Conservation (phyloP, 1,139 yeast species). For the Lodderomyces jiufengensis region DNA sequence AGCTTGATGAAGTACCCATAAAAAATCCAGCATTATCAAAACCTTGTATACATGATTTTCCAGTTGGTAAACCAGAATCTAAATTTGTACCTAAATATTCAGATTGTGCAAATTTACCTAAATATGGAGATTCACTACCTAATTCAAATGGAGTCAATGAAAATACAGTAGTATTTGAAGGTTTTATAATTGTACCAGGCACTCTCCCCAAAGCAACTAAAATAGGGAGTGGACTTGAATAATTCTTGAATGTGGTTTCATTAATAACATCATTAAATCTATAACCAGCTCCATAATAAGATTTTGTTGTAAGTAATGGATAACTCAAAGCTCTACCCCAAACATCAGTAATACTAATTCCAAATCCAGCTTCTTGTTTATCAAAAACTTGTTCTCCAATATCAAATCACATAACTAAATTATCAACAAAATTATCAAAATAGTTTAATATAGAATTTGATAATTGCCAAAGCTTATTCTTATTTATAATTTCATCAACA, state of each 20-base stretch:
- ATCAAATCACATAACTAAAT: constrained; percentile 32
- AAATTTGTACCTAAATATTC: constrained; percentile 63
- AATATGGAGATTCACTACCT: constrained; percentile 44
- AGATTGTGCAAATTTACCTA: constrained; percentile 28
- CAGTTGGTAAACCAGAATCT: constrained; percentile 49
- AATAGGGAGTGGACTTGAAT: constrained; percentile 40
- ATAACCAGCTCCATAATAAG: constrained; percentile 30
- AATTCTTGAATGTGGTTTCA: constrained; percentile 25
- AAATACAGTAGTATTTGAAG: constrained; percentile 38
- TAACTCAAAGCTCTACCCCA: constrained; percentile 41
- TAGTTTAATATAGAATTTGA: constrained; percentile 19
- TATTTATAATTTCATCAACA: constrained; percentile 31
- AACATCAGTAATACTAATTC: constrained; percentile 29
- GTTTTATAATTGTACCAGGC: constrained; percentile 30
- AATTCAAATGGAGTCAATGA: constrained; percentile 41
- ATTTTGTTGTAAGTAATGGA: constrained; percentile 28
- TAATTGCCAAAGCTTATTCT: constrained; percentile 18
- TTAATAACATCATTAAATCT: constrained; percentile 30
- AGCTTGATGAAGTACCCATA: constrained; percentile 76
- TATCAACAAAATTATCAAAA: constrained; percentile 25
- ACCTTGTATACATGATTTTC: constrained; percentile 54
- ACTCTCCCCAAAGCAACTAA: constrained; percentile 38
- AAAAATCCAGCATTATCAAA: constrained; percentile 79
- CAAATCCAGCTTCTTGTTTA: constrained; percentile 33
- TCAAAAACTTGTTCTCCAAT: constrained; percentile 26